Base-by-base conservation (phyloP, 257 asterid genomes). In the Salvia miltiorrhiza region DNA sequence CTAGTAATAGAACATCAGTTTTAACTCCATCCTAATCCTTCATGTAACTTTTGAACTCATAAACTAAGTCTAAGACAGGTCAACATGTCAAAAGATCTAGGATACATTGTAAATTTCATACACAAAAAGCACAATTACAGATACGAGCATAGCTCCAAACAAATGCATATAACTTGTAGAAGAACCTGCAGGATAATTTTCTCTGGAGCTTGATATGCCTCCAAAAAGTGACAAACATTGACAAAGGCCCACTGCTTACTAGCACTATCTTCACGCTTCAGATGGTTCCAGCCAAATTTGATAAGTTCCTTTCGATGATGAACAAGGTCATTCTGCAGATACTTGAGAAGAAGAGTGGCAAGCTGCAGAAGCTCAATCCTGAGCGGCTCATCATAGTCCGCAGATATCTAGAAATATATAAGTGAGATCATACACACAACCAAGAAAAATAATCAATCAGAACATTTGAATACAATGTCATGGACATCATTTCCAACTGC, bases 201-300 rank as follows among this genome's bases (percentile, higher is more conserved):
- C 83, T 94, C 99, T 37, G 99, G 99, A 48, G 99, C 99, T 80
- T 94, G 99, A 82, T 94, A 94, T 5, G 99, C 99, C 86, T 94
- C 99, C 83, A 94, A 76, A 74, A 94, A 94, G 88, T 94, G 99
- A 80, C 99, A 94, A 48, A 94, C 99, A 77, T 94, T 94, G 71
- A 94, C 99, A 86, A 94, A 94, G 39, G 99, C 99, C 99, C 99
- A 94, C 87, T 94, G 99, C 82, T 94, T 94, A 78, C 99, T 94
- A 60, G 97, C 97, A 86, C 97, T 91, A 67, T 94, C 99, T 84
- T 94, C 99, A 8, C 99, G 97, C 81, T 94, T 94, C 71, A 94
- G 98, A 82, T 94, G 99, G 80, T 94, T 94, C 99, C 99, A 94
- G 67, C 99, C 99, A 81, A 93, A 93, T 81, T 94, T 91, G 41